Evolutionary conservation across 2,329 filamentous ascomycete species (phyloP).

Genomic region (Berkeleyomyces basicola): DNA sequence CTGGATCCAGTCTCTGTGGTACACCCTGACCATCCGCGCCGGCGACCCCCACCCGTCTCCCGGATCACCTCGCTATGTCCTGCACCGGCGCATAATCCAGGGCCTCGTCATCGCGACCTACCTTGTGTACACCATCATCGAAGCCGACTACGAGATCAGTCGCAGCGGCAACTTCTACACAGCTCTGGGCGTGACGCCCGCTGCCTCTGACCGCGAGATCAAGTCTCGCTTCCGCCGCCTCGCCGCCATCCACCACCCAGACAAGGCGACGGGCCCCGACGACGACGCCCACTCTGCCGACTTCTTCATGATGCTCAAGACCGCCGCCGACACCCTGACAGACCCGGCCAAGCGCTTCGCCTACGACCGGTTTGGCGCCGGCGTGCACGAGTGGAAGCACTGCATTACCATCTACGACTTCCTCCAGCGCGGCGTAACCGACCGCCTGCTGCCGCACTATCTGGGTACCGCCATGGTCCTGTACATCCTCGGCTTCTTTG

Average conservation of each 20-base stretch:
- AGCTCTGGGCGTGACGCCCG: slow-evolving; percentile 51
- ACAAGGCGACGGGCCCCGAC: slow-evolving; percentile 42
- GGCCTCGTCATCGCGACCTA: slow-evolving; percentile 69
- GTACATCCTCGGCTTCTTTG: slow-evolving; percentile 44
- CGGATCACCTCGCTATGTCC: slow-evolving; percentile 48
- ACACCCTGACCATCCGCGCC: slow-evolving; percentile 74
- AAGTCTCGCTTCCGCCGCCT: slow-evolving; percentile 74
- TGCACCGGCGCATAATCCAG: slow-evolving; percentile 68
- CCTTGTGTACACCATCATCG: slow-evolving; percentile 81
- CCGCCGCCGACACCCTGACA: slow-evolving; percentile 66
- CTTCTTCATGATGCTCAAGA: slow-evolving; percentile 67
- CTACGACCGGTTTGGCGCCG: slow-evolving; percentile 76
- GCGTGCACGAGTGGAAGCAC: slow-evolving; percentile 47
- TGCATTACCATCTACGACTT: slow-evolving; percentile 58
- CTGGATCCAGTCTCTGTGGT: slow-evolving; percentile 67
- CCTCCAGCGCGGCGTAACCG: slow-evolving; percentile 46
- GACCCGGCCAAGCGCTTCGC: slow-evolving; percentile 65
- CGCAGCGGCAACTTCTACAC: slow-evolving; percentile 61
- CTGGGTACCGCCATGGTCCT: slow-evolving; percentile 37
- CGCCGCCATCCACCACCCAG: slow-evolving; percentile 58
- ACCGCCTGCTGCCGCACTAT: slow-evolving; percentile 45
- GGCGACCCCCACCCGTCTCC: slow-evolving; percentile 65
- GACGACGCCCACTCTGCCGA: slow-evolving; percentile 21
- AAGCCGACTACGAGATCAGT: slow-evolving; percentile 69
- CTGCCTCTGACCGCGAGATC: slow-evolving; percentile 57